Conservation (phyloP, 768 basidiomycete genomes). For the Neoboletus magnificus region DNA sequence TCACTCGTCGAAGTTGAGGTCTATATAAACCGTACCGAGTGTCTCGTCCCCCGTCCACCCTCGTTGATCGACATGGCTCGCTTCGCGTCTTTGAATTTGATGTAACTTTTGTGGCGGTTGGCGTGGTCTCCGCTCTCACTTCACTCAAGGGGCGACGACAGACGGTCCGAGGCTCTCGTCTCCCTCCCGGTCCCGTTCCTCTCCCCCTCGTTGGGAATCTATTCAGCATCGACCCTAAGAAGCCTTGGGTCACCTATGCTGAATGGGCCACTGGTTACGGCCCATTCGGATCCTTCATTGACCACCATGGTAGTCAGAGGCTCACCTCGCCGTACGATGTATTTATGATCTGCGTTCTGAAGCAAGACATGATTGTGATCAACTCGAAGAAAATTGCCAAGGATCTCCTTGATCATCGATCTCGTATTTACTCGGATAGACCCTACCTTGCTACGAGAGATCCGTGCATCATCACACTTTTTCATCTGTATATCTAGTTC, state of each 20-base stretch:
- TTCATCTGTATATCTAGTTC: background rate
- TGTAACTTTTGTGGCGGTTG: background rate
- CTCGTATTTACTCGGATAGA: constrained; percentile 28
- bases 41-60: background rate
- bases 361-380: constrained; percentile 23
- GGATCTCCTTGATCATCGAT: constrained; percentile 28
- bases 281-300: background rate
- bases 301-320: background rate
- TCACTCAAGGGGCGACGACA: constrained; percentile 4
- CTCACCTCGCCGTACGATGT: constrained; percentile 3
- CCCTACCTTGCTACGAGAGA: constrained; percentile 12
- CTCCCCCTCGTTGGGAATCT: constrained; percentile 18
- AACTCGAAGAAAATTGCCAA: constrained; percentile 26
- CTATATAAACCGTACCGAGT: background rate
- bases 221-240: constrained; percentile 13
- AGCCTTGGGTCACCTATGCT: constrained; percentile 21
- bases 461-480: constrained; percentile 5
- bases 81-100: background rate
- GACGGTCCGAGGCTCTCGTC: background rate
- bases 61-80: background rate
- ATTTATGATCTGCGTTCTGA: constrained; percentile 20
- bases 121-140: background rate
- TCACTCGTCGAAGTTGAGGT: background rate
- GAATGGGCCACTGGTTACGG: constrained; percentile 19
- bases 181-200: constrained; percentile 17